Conservation (phyloP, 2,329 filamentous ascomycete genomes). For the Xylaria sp. region DNA sequence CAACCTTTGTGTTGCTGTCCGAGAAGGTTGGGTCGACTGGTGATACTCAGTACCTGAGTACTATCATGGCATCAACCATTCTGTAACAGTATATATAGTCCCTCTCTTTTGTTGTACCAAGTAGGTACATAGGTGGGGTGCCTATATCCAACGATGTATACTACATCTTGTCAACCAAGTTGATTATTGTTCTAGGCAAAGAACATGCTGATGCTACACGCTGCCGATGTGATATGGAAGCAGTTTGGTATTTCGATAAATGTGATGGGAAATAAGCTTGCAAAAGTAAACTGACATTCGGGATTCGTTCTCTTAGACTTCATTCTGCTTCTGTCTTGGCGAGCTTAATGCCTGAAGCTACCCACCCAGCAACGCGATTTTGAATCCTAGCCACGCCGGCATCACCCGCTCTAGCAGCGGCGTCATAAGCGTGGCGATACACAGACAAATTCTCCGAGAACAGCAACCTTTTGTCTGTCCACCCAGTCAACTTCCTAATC, state of each 20-base stretch:
- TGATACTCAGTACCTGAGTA: constrained; percentile 23
- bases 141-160: background rate
- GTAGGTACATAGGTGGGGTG: background rate
- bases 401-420: constrained; percentile 40
- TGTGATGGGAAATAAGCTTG: background rate
- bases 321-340: constrained; percentile 15
- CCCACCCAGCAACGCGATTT: constrained; percentile 34
- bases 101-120: background rate
- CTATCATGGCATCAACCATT: background rate
- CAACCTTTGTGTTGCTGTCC: constrained; percentile 48
- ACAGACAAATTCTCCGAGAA: constrained; percentile 52
- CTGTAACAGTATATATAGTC: constrained; percentile 18
- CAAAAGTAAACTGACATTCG: background rate
- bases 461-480: constrained; percentile 52
- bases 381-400: constrained; percentile 44
- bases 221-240: background rate
- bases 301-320: constrained; percentile 21
- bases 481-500: constrained; percentile 54
- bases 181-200: background rate
- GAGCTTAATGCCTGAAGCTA: constrained; percentile 27
- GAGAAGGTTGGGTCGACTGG: constrained; percentile 43
- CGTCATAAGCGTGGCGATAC: constrained; percentile 55
- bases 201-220: background rate
- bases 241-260: background rate
- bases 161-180: background rate